Conservation (phyloP, 2,329 filamentous ascomycete species). For the Malbranchea zuffiana region DNA sequence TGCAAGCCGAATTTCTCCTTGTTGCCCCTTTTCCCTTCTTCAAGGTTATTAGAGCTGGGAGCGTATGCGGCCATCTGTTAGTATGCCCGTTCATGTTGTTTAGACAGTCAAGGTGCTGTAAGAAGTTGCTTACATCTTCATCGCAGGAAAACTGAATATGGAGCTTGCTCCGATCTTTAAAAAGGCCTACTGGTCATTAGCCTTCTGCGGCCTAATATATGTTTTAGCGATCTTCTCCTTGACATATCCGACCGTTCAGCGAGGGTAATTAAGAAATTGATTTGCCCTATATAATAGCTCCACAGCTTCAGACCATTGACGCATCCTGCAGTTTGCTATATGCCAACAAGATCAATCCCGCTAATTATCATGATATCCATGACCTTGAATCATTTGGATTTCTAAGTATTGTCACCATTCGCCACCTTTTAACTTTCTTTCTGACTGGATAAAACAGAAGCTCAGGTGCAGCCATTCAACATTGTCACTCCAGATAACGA, state of each 20-base stretch:
- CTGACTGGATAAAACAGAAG: conserved; percentile 31
- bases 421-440: not conserved
- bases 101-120: no score
- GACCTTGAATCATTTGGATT: conserved; percentile 78
- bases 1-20: no score
- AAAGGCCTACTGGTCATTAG: conserved; percentile 47
- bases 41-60: no score
- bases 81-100: no score
- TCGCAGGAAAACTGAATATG: no score
- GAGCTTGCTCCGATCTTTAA: conserved; percentile 38
- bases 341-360: conserved; percentile 65
- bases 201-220: conserved; percentile 54
- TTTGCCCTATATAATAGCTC: no score
- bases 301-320: conserved; percentile 5
- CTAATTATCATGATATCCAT: conserved; percentile 61
- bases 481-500: conserved; percentile 65
- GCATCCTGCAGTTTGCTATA: conserved; percentile 67
- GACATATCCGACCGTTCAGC: conserved; percentile 61
- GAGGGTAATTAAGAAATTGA: conserved; percentile 58
- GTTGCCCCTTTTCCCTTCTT: no score
- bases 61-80: no score
- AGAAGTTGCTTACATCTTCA: no score
- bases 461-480: conserved; percentile 80
- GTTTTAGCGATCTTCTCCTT: conserved; percentile 53
- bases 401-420: conserved; percentile 48